Evolutionary conservation across 2,329 filamentous ascomycete species (phyloP).

Genomic region (Fusarium virguliforme): DNA sequence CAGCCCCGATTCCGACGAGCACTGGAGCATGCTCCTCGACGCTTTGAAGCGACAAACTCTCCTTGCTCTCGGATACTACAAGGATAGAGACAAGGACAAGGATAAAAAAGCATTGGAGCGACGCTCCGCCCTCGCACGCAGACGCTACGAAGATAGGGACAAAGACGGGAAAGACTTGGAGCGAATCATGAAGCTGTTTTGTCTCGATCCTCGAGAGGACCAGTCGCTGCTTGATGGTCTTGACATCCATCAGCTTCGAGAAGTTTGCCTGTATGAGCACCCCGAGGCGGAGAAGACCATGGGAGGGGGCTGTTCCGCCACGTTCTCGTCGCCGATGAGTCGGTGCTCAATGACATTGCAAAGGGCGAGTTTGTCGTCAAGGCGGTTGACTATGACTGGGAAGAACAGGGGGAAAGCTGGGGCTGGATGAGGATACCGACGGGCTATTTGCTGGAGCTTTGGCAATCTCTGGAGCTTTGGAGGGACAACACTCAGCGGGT

Average conservation of each 20-base stretch:
- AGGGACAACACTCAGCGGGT: neutral
- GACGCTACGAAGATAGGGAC: conserved; percentile 4
- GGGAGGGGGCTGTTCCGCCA: neutral
- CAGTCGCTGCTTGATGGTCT: conserved; percentile 1
- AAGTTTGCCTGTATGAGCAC: conserved; percentile 7
- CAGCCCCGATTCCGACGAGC: conserved; percentile 9
- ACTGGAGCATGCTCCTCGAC: conserved; percentile 23
- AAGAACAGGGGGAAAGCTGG: neutral
- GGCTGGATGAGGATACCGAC: conserved; percentile 15
- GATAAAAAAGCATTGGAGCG: neutral
- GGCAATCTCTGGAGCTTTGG: conserved; percentile 16
- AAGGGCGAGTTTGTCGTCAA: conserved; percentile 10
- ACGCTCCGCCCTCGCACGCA: neutral
- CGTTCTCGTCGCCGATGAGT: conserved; percentile 22
- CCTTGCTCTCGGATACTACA: conserved; percentile 15
- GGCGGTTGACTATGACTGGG: neutral
- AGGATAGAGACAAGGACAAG: neutral
- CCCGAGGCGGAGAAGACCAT: conserved; percentile 2
- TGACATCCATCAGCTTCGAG: neutral
- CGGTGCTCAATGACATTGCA: conserved; percentile 18
- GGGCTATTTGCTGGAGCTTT: conserved; percentile 29
- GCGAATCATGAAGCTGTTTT: conserved; percentile 14
- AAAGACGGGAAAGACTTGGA: neutral
- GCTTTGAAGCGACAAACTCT: conserved; percentile 15
- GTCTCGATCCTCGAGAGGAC: conserved; percentile 9